Percentiles rank a stretch among this genome's conserved stretches.
These are phyloP conservation scores for Sicyos baderoa DNA, from an alignment of 306 rosid genomes.

Conservation along the genomic window DNA sequence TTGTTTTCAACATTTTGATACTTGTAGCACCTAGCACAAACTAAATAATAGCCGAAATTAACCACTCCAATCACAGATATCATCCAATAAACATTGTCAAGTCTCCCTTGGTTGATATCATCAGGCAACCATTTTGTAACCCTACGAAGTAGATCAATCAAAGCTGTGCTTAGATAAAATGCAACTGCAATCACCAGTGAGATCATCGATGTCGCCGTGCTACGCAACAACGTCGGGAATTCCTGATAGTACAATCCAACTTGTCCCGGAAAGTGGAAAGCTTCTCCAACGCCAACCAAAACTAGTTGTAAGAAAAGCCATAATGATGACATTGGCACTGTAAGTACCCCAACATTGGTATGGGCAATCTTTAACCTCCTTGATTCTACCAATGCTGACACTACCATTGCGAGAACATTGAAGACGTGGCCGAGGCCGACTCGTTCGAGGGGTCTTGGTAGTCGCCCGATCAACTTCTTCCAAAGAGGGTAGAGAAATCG, in stretches of 20 bases:
- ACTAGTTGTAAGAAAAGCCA: constrained; percentile 59
- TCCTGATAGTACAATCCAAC: constrained; percentile 58
- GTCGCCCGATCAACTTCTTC: constrained; percentile 26
- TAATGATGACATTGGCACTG: constrained; percentile 25
- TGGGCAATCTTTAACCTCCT: constrained; percentile 40
- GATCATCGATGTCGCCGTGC: constrained; percentile 55
- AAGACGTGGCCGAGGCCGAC: constrained; percentile 50
- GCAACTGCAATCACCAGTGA: constrained; percentile 35
- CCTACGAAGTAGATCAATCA: constrained; percentile 33
- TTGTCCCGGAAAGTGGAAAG: constrained; percentile 62
- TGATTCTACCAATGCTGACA: constrained; percentile 56
- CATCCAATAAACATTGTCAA: constrained; percentile 51
- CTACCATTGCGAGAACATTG: constrained; percentile 29
- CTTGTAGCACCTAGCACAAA: constrained; percentile 35
- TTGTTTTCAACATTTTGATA: constrained; percentile 26
- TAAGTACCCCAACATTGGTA: neutral
- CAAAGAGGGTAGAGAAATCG: constrained; percentile 36
- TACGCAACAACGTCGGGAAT: constrained; percentile 39
- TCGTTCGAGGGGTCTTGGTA: constrained; percentile 35
- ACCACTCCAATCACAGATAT: constrained; percentile 36
- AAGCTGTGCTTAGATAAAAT: constrained; percentile 36
- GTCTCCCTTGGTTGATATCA: constrained; percentile 39
- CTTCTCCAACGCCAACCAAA: constrained; percentile 53
- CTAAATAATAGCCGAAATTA: constrained; percentile 42
- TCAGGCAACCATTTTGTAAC: constrained; percentile 52